Evolutionary conservation across 805 yeast genomes (phyloP), one percentile per base, ranked within the genome.

Genomic region (Pichia phayaonensis): DNA sequence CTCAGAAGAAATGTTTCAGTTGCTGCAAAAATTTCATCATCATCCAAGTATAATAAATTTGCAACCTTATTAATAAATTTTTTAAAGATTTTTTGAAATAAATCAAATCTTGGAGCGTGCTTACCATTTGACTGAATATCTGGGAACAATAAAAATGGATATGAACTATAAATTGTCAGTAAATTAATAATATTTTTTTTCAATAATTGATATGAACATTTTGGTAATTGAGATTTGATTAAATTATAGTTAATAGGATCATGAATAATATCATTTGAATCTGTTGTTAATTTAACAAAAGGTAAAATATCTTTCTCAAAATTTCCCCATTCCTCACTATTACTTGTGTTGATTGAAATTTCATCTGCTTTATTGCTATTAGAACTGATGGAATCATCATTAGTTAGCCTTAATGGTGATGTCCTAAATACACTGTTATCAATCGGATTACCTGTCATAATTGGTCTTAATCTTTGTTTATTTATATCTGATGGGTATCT

Each of bases 41-140:
- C 73, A 3, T 66, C 57, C 51, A 72, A 73, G 27, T 65, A 59
- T 16, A 75, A 56, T 1, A 77, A 67, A 34, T 62, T 62, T 16
- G 70, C 62, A 4, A 77, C 56, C 2, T 80, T 65, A 8, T 53
- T 40, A 18, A 67, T 55, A 8, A 62, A 53, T 20, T 41, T 50
- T 22, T 41, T 56, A 43, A 60, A 63, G 20, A 40, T 53, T 18
- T 43, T 21, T 27, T 59, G 65, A 50, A 64, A 61, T 12, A 26
- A 29, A 1, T 45, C 38, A 24, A 60, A 55, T 42, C 57, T 49
- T 5, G 51, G 34, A 3, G 15, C 20, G 16, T 36, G 23, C 7
- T 31, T 39, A 12, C 45, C 47, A 27, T 26, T 34, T 15, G 43
- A 36, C 34, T 50, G 54, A 5, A 48, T 42, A 34, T 46, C 53